These are phyloP conservation scores for Bretschneidera sinensis DNA, from an alignment of 345 rosid genomes.

Conservation along the genomic window DNA sequence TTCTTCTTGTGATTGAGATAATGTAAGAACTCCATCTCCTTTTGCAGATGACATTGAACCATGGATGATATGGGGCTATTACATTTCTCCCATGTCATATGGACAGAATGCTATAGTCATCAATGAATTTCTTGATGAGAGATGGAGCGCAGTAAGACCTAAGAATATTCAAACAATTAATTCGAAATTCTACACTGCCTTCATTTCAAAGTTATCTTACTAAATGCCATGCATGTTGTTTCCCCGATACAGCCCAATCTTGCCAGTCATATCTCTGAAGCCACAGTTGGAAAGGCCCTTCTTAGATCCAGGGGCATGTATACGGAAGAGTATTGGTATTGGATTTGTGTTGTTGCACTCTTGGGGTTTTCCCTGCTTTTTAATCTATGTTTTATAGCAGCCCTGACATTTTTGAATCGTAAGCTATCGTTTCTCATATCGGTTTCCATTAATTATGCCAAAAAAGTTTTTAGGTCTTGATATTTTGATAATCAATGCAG, in stretches of 20 bases:
- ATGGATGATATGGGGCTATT: constrained; percentile 67
- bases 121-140: constrained; percentile 51
- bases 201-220: constrained; percentile 1
- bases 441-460: neutral
- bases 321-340: constrained; percentile 41
- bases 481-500: constrained; percentile 24
- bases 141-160: constrained; percentile 53
- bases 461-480: neutral
- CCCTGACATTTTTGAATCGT: constrained; percentile 55
- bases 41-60: constrained; percentile 43
- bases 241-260: constrained; percentile 26
- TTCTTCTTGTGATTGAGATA: no score
- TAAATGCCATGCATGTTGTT: neutral
- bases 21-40: neutral
- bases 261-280: constrained; percentile 2
- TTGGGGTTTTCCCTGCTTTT: constrained; percentile 48
- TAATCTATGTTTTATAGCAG: constrained; percentile 40
- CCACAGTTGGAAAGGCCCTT: constrained; percentile 43
- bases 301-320: constrained; percentile 52
- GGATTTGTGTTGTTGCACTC: constrained; percentile 49
- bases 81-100: constrained; percentile 53
- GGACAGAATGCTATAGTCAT: constrained; percentile 58
- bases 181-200: no score
- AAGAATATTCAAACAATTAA: no score
- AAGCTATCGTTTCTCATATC: constrained; percentile 19